These are phyloP conservation scores for Heracleum sosnowskyi DNA, from an alignment of 129 eudicot genomes.

Conservation along the genomic window DNA sequence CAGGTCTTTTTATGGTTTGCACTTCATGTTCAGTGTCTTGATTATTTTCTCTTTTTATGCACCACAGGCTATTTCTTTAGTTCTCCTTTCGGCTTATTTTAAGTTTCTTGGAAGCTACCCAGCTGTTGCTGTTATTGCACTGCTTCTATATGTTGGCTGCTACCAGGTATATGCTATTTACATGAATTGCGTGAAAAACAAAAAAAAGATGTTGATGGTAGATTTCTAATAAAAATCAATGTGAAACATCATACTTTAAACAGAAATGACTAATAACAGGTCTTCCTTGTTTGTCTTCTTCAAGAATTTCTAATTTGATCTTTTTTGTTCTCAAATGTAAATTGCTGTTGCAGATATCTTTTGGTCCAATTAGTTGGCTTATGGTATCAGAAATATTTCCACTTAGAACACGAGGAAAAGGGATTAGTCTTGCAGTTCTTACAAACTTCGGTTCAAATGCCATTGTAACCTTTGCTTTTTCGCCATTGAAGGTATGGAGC, in stretches of 20 bases:
- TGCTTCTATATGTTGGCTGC: slow-evolving; percentile 93
- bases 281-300: not conserved
- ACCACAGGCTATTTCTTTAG: slow-evolving; percentile 62
- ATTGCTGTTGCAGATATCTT: slow-evolving; percentile 61
- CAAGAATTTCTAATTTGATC: not conserved
- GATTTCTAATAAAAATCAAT: not conserved
- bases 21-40: not conserved
- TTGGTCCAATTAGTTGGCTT: slow-evolving; percentile 99
- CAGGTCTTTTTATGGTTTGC: not conserved
- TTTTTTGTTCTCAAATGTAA: not conserved
- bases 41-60: not conserved
- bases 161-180: slow-evolving; percentile 68
- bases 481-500: slow-evolving; percentile 68
- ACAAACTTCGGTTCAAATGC: slow-evolving; percentile 96
- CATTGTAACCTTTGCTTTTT: slow-evolving; percentile 84
- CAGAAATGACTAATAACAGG: not conserved
- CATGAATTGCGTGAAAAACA: not conserved
- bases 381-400: slow-evolving; percentile 99
- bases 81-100: slow-evolving; percentile 92
- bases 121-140: slow-evolving; percentile 75
- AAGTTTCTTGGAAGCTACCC: slow-evolving; percentile 79
- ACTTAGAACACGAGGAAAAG: slow-evolving; percentile 90
- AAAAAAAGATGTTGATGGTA: not conserved
- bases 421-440: slow-evolving; percentile 92
- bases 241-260: not conserved